Evolutionary conservation across 2,329 filamentous ascomycete genomes (phyloP), one percentile per base, ranked within the genome.

Genomic region (Ascochyta pisi): DNA sequence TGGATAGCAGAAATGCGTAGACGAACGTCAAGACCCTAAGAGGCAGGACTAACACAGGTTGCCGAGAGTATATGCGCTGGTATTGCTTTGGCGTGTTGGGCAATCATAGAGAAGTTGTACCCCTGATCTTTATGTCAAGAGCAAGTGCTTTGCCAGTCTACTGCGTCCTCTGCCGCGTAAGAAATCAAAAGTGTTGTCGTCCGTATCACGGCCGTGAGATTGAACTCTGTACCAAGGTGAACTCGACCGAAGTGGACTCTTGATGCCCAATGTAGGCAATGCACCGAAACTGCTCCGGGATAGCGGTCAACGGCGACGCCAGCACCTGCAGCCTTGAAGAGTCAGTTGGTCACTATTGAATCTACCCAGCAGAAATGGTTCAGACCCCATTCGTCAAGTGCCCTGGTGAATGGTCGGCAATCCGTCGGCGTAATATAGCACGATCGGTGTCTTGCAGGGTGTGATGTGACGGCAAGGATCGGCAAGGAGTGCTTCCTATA

Each of bases 181-280:
- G 44, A 31, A 16, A 13, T 19, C 15, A 9, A 41, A 16, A 29
- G n/a, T 9, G 12, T 22, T 15, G 19, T 23, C 3, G 19, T 23
- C 13, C 15, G 8, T 16, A 26, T 24, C 15, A 34, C 27, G n/a
- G 33, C 38, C 13, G 37, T 55, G 15, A 41, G 7, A 10, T 45
- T 43, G 15, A 29, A 37, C 26, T 39, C n/a, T 44, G 7, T 34
- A 16, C 39, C 40, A 19, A 31, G 23, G 12, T 34, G 19, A 29
- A 7, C 6, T 31, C 35, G 35, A 34, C 44, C 35, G 13, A 29
- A 35, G n/a, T 23, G 16, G 12, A 22, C 22, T 27, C 5, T 46
- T 26, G 42, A 43, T 51, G 31, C 53, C 53, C 53, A 44, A 56
- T 42, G 9, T 13, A 41, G 42, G 39, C 33, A 34, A 51, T 50